phyloP scores from a whole-genome alignment of 768 basidiomycete genomes.

The Lyophyllum semitale region DNA sequence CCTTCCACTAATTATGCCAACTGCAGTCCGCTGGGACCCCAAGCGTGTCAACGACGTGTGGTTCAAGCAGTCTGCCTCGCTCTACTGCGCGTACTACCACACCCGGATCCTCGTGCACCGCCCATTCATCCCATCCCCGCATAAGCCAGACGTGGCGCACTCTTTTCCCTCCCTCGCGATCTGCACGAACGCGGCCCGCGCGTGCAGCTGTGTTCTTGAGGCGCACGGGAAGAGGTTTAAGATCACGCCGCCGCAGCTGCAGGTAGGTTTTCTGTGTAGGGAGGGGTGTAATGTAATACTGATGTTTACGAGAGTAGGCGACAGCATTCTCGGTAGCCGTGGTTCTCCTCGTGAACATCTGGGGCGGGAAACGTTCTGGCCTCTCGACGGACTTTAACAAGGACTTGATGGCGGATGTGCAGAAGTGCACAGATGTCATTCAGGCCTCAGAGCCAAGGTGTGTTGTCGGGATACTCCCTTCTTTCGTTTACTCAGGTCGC shows the following conservation, averaged over 20 bases:
- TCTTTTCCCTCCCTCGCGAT: conserved; percentile 72
- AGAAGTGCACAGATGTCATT: conserved; percentile 61
- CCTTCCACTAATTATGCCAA: not conserved
- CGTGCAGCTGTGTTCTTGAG: conserved; percentile 76
- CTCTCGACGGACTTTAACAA: conserved; percentile 46
- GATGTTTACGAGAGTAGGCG: conserved; percentile 25
- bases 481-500: not conserved
- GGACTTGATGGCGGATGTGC: conserved; percentile 65
- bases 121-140: conserved; percentile 70
- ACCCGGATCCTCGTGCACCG: conserved; percentile 76
- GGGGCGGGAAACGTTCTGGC: conserved; percentile 62
- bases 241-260: conserved; percentile 31
- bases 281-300: not conserved
- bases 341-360: conserved; percentile 67
- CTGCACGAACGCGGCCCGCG: conserved; percentile 79
- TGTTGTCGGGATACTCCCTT: not conserved
- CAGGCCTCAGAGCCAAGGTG: conserved; percentile 37
- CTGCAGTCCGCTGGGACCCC: conserved; percentile 53
- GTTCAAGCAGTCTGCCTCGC: conserved; percentile 63
- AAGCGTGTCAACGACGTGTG: conserved; percentile 39
- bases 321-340: conserved; percentile 48
- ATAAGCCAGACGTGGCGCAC: conserved; percentile 39
- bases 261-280: conserved; percentile 26
- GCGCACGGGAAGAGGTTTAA: conserved; percentile 41
- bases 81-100: conserved; percentile 54